Conservation (phyloP, 2,329 filamentous ascomycete species). For the Sporothrix pallida region DNA sequence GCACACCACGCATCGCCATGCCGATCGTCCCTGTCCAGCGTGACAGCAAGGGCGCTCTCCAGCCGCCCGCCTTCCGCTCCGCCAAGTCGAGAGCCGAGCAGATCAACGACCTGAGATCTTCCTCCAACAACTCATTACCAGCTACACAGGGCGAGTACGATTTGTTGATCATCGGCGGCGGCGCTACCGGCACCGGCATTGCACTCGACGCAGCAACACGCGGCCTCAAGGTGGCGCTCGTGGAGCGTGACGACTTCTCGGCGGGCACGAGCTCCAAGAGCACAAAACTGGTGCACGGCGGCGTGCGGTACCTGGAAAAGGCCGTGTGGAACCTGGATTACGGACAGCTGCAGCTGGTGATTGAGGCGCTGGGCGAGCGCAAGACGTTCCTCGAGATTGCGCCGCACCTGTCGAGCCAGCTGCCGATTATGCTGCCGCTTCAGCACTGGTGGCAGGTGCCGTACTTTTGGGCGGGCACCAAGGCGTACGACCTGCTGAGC, state of each 20-base stretch:
- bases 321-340: slow-evolving; percentile 86
- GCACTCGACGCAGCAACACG: slow-evolving; percentile 81
- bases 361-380: slow-evolving; percentile 80
- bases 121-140: slow-evolving; percentile 31
- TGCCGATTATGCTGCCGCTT: slow-evolving; percentile 83
- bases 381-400: slow-evolving; percentile 84
- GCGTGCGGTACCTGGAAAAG: slow-evolving; percentile 85
- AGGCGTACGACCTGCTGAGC: slow-evolving; percentile 81
- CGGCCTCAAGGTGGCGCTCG: slow-evolving; percentile 78
- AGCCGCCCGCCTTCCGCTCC: slow-evolving; percentile 29
- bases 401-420: slow-evolving; percentile 78
- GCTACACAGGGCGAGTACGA: slow-evolving; percentile 63
- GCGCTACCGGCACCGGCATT: slow-evolving; percentile 80
- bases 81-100: slow-evolving; percentile 33
- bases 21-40: slow-evolving; percentile 34
- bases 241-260: slow-evolving; percentile 84
- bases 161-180: slow-evolving; percentile 77
- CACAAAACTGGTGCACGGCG: slow-evolving; percentile 85
- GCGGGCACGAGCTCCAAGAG: slow-evolving; percentile 84
- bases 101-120: slow-evolving; percentile 30
- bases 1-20: not conserved
- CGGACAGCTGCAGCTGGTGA: slow-evolving; percentile 79
- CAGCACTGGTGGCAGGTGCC: slow-evolving; percentile 85
- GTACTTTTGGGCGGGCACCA: slow-evolving; percentile 73
- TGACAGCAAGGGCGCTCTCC: slow-evolving; percentile 30